Evolutionary conservation across 306 rosid species (phyloP).

Genomic region (Fagus sylvatica): DNA sequence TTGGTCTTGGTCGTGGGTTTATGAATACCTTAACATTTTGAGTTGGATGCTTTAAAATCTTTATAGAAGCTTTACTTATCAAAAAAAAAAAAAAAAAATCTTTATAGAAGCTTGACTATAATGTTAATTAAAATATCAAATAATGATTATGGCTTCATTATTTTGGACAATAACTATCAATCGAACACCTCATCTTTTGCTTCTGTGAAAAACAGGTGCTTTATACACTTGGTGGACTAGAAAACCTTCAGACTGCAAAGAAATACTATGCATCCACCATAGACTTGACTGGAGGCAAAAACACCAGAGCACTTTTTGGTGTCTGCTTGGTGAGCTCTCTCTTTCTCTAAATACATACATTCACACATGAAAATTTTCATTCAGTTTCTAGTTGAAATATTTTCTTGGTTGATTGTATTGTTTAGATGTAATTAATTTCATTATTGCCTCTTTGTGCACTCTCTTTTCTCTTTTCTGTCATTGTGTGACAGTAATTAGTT

Average conservation of each 20-base stretch:
- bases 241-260: slow-evolving; percentile 89
- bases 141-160: too few species aligned
- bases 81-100: too few species aligned
- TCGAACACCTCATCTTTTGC: slow-evolving; percentile 14
- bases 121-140: background rate
- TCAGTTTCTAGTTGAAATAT: slow-evolving; percentile 11
- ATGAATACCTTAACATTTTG: background rate
- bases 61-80: background rate
- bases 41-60: background rate
- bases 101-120: background rate
- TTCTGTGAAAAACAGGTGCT: slow-evolving; percentile 59
- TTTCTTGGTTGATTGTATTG: slow-evolving; percentile 20
- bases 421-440: background rate
- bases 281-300: slow-evolving; percentile 93
- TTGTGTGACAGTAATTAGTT: slow-evolving; percentile 15
- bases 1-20: background rate
- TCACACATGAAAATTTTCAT: slow-evolving; percentile 10
- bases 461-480: background rate
- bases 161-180: slow-evolving; percentile 5
- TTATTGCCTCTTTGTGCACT: background rate
- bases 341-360: background rate
- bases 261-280: slow-evolving; percentile 89
- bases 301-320: slow-evolving; percentile 88
- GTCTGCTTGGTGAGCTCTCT: slow-evolving; percentile 83
- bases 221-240: slow-evolving; percentile 94